Evolutionary conservation across 305 asterid species (phyloP).

Genomic region (Caryopteris hybrid): DNA sequence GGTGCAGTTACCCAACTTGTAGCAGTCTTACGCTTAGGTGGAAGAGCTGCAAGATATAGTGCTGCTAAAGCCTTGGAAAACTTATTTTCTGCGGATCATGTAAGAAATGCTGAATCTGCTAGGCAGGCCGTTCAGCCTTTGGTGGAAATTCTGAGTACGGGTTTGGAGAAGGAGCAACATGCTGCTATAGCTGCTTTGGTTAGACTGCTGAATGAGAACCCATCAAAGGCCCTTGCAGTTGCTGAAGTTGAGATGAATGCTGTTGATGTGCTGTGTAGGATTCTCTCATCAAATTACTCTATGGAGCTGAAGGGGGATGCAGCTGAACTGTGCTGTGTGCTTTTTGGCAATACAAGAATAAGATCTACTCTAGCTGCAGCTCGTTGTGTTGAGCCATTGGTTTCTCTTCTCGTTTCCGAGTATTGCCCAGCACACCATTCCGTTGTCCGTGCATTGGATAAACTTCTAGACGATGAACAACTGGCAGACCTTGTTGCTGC

Average conservation of each 20-base stretch:
- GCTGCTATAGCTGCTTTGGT: slow-evolving; percentile 98
- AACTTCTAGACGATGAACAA: slow-evolving; percentile 88
- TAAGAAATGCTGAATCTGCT: slow-evolving; percentile 97
- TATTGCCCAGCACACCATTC: slow-evolving; percentile 85
- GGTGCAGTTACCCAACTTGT: slow-evolving; percentile 97
- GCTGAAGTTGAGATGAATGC: slow-evolving; percentile 99
- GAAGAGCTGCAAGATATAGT: slow-evolving; percentile 96
- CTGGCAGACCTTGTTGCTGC: slow-evolving; percentile 97
- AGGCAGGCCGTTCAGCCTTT: slow-evolving; percentile 97
- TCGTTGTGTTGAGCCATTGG: slow-evolving; percentile 82
- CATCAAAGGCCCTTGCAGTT: slow-evolving; percentile 91
- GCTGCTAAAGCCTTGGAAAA: slow-evolving; percentile 98
- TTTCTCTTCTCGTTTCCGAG: slow-evolving; percentile 69
- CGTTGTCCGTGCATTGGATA: slow-evolving; percentile 88
- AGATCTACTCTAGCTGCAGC: slow-evolving; percentile 82
- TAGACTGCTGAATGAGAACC: slow-evolving; percentile 85
- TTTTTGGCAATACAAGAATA: slow-evolving; percentile 72
- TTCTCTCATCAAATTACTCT: slow-evolving; percentile 76
- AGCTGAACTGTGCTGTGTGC: slow-evolving; percentile 74
- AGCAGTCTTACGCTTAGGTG: slow-evolving; percentile 96
- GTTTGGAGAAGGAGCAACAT: slow-evolving; percentile 98
- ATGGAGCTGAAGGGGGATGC: slow-evolving; percentile 91
- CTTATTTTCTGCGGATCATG: slow-evolving; percentile 94
- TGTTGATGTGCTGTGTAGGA: slow-evolving; percentile 83
- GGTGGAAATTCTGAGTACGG: slow-evolving; percentile 90